Conservation (phyloP, 2,329 filamentous ascomycete species). For the Fusarium setosum region DNA sequence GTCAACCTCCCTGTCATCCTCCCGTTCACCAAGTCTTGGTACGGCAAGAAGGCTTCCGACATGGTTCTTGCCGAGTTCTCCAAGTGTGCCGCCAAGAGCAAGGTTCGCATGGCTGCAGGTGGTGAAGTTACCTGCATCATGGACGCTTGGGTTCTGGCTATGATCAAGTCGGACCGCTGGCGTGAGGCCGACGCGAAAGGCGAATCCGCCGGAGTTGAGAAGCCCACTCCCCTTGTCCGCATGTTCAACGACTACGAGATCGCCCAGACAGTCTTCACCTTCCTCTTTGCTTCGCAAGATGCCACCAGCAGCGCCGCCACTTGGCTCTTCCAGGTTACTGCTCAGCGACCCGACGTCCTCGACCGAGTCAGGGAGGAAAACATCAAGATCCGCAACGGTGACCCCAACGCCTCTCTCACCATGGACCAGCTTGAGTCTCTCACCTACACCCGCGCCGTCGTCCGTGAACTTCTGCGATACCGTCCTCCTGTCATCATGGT, state of each 20-base stretch:
- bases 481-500: conserved; percentile 98
- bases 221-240: conserved; percentile 85
- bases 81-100: conserved; percentile 93
- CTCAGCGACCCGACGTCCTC: conserved; percentile 92
- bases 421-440: conserved; percentile 91
- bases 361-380: conserved; percentile 95
- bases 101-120: conserved; percentile 89
- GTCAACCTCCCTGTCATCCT: conserved; percentile 99
- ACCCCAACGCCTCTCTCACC: conserved; percentile 75
- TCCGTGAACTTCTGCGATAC: conserved; percentile 92
- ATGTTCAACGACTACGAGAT: conserved; percentile 93
- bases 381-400: conserved; percentile 78
- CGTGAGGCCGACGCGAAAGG: conserved; percentile 82
- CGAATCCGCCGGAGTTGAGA: conserved; percentile 76
- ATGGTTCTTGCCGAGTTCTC: conserved; percentile 91
- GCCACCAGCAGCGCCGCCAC: conserved; percentile 93
- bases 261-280: conserved; percentile 92
- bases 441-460: conserved; percentile 90
- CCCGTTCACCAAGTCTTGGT: conserved; percentile 95
- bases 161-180: conserved; percentile 87
- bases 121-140: conserved; percentile 92
- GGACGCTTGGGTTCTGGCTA: conserved; percentile 92
- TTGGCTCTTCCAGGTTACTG: conserved; percentile 95
- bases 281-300: conserved; percentile 97
- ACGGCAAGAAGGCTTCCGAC: conserved; percentile 94